Evolutionary conservation across 2,329 filamentous ascomycete genomes (phyloP).

Genomic region (Lanzia echinophila): DNA sequence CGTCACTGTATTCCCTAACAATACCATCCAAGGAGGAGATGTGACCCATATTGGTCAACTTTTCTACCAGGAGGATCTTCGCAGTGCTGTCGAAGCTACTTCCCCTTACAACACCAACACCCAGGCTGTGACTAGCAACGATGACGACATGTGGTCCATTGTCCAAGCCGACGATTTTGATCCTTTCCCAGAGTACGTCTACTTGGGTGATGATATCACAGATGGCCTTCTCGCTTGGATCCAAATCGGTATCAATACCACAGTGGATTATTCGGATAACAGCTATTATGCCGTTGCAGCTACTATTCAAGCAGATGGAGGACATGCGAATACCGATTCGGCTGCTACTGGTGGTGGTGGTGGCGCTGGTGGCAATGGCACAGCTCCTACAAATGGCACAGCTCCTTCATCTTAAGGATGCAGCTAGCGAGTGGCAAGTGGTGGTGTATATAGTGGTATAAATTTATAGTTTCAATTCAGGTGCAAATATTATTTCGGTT

Average conservation of each 20-base stretch:
- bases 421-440: too few relatives aligned
- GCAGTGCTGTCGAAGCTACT: slow-evolving; percentile 39
- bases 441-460: too few relatives aligned
- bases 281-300: slow-evolving; percentile 17
- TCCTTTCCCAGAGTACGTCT: slow-evolving; percentile 47
- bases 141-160: slow-evolving; percentile 38
- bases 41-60: slow-evolving; percentile 51
- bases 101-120: slow-evolving; percentile 39
- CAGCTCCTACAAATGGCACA: background rate
- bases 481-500: too few relatives aligned
- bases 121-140: slow-evolving; percentile 40
- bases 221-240: slow-evolving; percentile 46
- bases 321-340: slow-evolving; percentile 7
- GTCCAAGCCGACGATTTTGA: slow-evolving; percentile 42
- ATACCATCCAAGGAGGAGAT: slow-evolving; percentile 42
- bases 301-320: slow-evolving; percentile 14
- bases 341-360: background rate
- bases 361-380: background rate
- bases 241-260: slow-evolving; percentile 37
- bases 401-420: background rate
- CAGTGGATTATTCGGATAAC: slow-evolving; percentile 21
- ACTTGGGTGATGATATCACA: slow-evolving; percentile 41
- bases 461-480: too few relatives aligned
- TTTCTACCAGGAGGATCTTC: slow-evolving; percentile 51
- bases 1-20: slow-evolving; percentile 24